Conservation (phyloP, 768 basidiomycete genomes). For the Boletus tomentosulus region DNA sequence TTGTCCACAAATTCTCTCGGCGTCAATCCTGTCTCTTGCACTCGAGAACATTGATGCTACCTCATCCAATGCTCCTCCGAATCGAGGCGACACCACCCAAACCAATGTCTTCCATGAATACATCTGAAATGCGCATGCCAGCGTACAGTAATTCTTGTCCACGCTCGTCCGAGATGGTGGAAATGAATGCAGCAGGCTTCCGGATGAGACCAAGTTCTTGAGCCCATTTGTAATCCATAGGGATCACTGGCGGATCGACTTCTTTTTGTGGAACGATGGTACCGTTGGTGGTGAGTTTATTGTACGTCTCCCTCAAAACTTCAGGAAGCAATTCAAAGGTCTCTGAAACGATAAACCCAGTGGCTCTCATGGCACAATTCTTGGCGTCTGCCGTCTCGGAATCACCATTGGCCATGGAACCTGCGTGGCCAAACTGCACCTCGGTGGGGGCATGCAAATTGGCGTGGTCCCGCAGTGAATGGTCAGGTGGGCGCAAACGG, state of each 20-base stretch:
- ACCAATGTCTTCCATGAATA: conserved; percentile 96
- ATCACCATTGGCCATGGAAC: conserved; percentile 96
- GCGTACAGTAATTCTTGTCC: conserved; percentile 98
- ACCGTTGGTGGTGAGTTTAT: conserved; percentile 68
- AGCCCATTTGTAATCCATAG: conserved; percentile 99
- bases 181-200: conserved; percentile 98
- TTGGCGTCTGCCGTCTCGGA: conserved; percentile 98
- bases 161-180: conserved; percentile 98
- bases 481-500: too few species aligned
- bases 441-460: too few species aligned
- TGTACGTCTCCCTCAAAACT: conserved; percentile 81
- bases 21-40: conserved; percentile 86
- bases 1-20: conserved; percentile 98
- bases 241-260: conserved; percentile 89
- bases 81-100: conserved; percentile 96
- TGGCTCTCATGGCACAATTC: conserved; percentile 91
- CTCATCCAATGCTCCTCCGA: conserved; percentile 98
- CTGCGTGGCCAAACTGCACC: conserved; percentile 99
- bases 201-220: conserved; percentile 97
- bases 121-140: conserved; percentile 98
- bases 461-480: too few species aligned
- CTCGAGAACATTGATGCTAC: conserved; percentile 94
- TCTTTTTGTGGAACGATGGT: conserved; percentile 67
- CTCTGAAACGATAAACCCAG: conserved; percentile 94
- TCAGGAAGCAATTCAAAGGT: conserved; percentile 95